These are phyloP conservation scores for Pseudogymnoascus sp. DNA, from an alignment of 2,329 filamentous ascomycete species.

Conservation along the genomic window DNA sequence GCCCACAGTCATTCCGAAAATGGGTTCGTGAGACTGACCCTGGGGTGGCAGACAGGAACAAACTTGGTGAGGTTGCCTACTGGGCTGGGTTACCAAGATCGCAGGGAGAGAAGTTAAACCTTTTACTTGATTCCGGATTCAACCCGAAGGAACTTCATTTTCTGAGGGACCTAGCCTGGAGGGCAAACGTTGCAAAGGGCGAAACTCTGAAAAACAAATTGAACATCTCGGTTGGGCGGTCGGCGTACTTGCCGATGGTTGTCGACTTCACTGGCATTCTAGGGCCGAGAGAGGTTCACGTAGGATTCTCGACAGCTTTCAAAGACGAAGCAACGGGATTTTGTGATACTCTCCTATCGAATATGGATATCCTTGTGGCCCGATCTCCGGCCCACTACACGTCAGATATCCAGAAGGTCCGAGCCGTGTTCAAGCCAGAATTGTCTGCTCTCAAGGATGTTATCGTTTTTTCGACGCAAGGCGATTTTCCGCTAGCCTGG, in stretches of 20 bases:
- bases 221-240: constrained; percentile 53
- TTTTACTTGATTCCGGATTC: constrained; percentile 56
- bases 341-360: constrained; percentile 47
- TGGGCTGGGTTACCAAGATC: constrained; percentile 19
- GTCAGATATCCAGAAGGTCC: constrained; percentile 67
- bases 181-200: constrained; percentile 18
- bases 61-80: constrained; percentile 19
- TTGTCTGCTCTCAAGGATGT: constrained; percentile 68
- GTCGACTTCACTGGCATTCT: constrained; percentile 58
- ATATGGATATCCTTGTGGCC: constrained; percentile 57
- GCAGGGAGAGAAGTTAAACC: constrained; percentile 43
- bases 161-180: constrained; percentile 39
- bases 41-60: constrained; percentile 31
- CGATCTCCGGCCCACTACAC: constrained; percentile 62
- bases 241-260: constrained; percentile 59
- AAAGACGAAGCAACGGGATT: constrained; percentile 44
- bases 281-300: constrained; percentile 57
- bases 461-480: constrained; percentile 65
- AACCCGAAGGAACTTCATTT: constrained; percentile 40
- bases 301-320: constrained; percentile 60
- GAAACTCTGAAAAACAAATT: constrained; percentile 42
- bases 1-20: constrained; percentile 43
- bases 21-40: constrained; percentile 46
- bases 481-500: constrained; percentile 55
- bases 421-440: constrained; percentile 48